These are phyloP conservation scores for Kodamaea arcana DNA, from an alignment of 1,139 yeast genomes.

Conservation along the genomic window DNA sequence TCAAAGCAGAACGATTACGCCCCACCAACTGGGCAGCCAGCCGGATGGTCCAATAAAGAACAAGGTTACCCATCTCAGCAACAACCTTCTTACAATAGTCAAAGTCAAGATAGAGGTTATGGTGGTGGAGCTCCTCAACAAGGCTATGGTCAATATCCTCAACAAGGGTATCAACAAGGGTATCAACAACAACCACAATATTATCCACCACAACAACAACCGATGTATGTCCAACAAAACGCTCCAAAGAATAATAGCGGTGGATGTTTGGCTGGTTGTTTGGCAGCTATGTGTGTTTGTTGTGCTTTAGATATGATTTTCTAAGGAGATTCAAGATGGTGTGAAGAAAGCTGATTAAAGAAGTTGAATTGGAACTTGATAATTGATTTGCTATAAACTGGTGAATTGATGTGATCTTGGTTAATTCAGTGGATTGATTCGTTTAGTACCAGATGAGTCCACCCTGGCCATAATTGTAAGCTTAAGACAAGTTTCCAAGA, in stretches of 20 bases:
- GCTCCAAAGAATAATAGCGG: slow-evolving; percentile 35
- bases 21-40: slow-evolving; percentile 48
- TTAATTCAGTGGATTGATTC: no score
- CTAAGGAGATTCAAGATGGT: slow-evolving; percentile 20
- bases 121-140: slow-evolving; percentile 32
- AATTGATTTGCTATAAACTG: no score
- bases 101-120: slow-evolving; percentile 28
- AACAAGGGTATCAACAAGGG: slow-evolving; percentile 21
- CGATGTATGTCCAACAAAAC: slow-evolving; percentile 62
- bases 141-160: slow-evolving; percentile 23
- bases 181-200: slow-evolving; percentile 2
- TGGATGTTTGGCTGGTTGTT: slow-evolving; percentile 64
- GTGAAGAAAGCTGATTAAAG: no score
- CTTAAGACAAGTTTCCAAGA: no score
- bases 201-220: slow-evolving; percentile 55
- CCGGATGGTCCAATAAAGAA: slow-evolving; percentile 30
- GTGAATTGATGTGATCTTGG: no score
- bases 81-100: slow-evolving; percentile 30
- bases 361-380: no score
- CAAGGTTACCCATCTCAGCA: slow-evolving; percentile 31
- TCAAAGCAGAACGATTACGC: slow-evolving; percentile 17
- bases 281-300: slow-evolving; percentile 71
- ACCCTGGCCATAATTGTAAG: no score
- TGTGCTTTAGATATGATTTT: slow-evolving; percentile 68
- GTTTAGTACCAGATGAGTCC: no score